Evolutionary conservation across 257 asterid species (phyloP), one percentile per base, ranked within the genome.

Genomic region (Capsicum chinense): DNA sequence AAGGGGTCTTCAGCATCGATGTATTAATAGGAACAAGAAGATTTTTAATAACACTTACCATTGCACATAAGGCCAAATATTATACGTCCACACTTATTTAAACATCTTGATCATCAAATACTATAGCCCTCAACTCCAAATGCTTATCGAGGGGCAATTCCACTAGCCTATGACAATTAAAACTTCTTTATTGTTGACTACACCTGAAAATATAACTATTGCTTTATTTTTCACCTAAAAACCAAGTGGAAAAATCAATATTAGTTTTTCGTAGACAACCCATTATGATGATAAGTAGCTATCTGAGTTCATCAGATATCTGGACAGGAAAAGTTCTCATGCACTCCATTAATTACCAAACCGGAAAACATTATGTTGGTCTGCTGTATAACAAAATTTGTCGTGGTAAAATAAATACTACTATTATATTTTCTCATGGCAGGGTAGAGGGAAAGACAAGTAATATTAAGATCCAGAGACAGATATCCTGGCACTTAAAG

Each of bases 281-380:
- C 68, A 57, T 64, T 83, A 35, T 63, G 35, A 15, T 54, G 63
- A 67, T 54, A 16, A 67, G 54, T 58, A 68, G 50, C 64, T 13
- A 93, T 89, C 99, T 97, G 86, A 90, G 92, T 85, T 95, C 97
- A 86, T 93, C 97, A 14, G 95, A 93, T 71, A 92, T 95, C 97
- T 17, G 97, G 98, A 95, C 97, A 92, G 92, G 94, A 97, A 86
- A 96, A 90, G 87, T 92, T 94, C 89, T 94, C 97, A 57, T 92
- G 97, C 62, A 91, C 88, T 85, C 90, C 93, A 10, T 92, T 92
- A 89, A 85, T 96, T 64, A 91, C 87, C 81, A 90, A 82, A 78
- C 95, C 95, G 21, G 98, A 88, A 88, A 95, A 91, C 95, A 91
- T 93, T 83, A 97, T 12, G 95, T 93, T 19, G 93, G 94, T 86